A percentile compares a stretch with the other conserved stretches of the same genome.
These are phyloP conservation scores for Pichia phayaonensis DNA, from an alignment of 805 yeast genomes.

Conservation along the genomic window DNA sequence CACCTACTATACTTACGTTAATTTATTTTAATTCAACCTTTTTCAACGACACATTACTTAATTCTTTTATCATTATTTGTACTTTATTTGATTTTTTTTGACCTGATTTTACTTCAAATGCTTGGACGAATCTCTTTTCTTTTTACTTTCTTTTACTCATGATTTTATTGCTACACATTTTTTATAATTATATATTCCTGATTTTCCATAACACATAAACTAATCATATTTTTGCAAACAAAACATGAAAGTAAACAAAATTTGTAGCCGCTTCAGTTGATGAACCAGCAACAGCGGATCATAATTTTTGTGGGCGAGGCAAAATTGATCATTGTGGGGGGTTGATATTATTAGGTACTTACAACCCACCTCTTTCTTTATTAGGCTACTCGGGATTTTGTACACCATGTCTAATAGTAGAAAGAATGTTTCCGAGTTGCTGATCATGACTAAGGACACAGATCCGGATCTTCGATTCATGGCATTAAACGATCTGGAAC, in stretches of 20 bases:
- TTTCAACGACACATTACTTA: neutral
- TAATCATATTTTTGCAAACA: neutral
- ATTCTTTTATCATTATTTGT: neutral
- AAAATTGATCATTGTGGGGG: no score
- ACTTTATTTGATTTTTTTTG: no score
- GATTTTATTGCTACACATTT: neutral
- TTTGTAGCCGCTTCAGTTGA: neutral
- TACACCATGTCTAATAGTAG: neutral
- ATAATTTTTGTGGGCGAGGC: neutral
- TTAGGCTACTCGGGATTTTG: no score
- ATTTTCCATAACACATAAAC: neutral
- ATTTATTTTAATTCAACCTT: neutral
- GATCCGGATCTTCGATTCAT: constrained; percentile 81
- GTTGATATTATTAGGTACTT: no score
- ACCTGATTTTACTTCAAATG: neutral
- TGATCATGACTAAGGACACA: constrained; percentile 48
- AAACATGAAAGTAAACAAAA: neutral
- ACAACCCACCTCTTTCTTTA: no score
- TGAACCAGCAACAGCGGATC: neutral
- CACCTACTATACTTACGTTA: neutral
- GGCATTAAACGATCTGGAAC: constrained; percentile 72
- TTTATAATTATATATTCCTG: neutral
- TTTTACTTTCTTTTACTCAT: neutral
- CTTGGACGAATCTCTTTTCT: neutral
- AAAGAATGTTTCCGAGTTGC: constrained; percentile 22